These are phyloP conservation scores for Takashimella koratensis DNA, from an alignment of 1,284 basidiomycete species.

Conservation along the genomic window DNA sequence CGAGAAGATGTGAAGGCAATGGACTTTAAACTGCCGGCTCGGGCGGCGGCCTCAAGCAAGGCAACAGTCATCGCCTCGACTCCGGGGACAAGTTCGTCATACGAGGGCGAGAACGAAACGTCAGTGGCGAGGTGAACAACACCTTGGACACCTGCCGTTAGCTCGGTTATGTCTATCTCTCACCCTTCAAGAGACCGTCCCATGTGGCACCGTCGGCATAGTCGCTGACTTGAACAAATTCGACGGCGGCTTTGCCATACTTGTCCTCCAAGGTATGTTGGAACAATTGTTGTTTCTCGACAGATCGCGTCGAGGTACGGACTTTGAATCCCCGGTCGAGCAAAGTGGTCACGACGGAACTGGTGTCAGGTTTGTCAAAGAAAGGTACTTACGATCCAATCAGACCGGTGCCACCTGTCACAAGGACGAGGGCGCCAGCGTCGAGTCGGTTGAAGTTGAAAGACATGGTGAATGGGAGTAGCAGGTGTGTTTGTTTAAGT, in stretches of 20 bases:
- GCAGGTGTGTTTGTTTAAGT: not conserved
- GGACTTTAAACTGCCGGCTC: not conserved
- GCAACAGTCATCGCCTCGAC: not conserved
- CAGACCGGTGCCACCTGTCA: not conserved
- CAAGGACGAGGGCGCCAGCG: not conserved
- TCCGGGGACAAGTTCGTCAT: not conserved
- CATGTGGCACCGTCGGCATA: not conserved
- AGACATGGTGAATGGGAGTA: not conserved
- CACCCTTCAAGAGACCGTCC: slow-evolving; percentile 2
- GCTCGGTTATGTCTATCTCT: not conserved
- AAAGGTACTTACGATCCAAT: not conserved
- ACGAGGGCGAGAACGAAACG: not conserved
- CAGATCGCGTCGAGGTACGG: slow-evolving; percentile 1
- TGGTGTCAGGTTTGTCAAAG: not conserved
- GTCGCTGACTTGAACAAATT: slow-evolving; percentile 1
- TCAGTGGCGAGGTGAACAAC: slow-evolving; percentile 2
- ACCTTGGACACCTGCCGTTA: not conserved
- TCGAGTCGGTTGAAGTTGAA: not conserved
- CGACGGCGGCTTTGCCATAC: slow-evolving; percentile 2
- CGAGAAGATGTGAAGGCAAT: not conserved
- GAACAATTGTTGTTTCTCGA: slow-evolving; percentile 2
- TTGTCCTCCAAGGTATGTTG: not conserved
- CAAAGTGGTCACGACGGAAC: not conserved
- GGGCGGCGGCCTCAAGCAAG: not conserved
- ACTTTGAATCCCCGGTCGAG: slow-evolving; percentile 2